Evolutionary conservation across 2,329 filamentous ascomycete species (phyloP).

Genomic region (Gaeumannomyces sp.): DNA sequence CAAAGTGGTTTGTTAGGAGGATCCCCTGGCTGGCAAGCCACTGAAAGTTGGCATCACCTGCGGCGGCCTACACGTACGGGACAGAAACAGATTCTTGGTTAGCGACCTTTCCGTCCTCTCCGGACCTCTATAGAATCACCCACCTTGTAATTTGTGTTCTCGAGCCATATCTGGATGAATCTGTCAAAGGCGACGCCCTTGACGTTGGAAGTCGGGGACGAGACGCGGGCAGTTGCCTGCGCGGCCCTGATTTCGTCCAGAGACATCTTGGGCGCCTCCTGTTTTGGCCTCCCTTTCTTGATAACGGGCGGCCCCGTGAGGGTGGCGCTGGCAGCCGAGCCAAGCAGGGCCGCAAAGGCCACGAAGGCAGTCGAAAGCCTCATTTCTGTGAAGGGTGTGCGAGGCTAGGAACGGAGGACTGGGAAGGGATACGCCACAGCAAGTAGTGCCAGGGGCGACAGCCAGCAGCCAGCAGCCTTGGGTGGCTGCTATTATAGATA

Average conservation of each 20-base stretch:
- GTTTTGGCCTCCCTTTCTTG: not conserved
- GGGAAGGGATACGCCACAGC: too few species aligned
- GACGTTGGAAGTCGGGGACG: constrained; percentile 39
- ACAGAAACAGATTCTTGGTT: not conserved
- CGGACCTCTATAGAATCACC: not conserved
- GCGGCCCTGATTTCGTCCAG: constrained; percentile 30
- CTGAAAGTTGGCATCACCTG: constrained; percentile 10
- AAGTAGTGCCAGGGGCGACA: too few species aligned
- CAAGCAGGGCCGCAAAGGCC: constrained; percentile 1
- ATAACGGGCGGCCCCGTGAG: constrained; percentile 3
- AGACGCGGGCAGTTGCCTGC: constrained; percentile 36
- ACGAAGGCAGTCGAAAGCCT: not conserved
- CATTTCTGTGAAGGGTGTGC: not conserved
- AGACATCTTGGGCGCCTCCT: constrained; percentile 2
- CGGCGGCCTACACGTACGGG: constrained; percentile 1
- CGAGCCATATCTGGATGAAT: constrained; percentile 57
- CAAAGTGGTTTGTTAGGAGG: constrained; percentile 13
- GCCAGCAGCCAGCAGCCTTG: too few species aligned
- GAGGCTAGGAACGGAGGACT: too few species aligned
- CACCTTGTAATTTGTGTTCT: constrained; percentile 34
- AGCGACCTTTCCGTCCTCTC: not conserved
- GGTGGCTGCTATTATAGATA: too few species aligned
- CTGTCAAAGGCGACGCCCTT: constrained; percentile 52
- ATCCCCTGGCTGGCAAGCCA: constrained; percentile 12
- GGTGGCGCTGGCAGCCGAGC: not conserved